phyloP scores from a whole-genome alignment of 108 stramenopile species.

The Stephanodiscus minutulus region DNA sequence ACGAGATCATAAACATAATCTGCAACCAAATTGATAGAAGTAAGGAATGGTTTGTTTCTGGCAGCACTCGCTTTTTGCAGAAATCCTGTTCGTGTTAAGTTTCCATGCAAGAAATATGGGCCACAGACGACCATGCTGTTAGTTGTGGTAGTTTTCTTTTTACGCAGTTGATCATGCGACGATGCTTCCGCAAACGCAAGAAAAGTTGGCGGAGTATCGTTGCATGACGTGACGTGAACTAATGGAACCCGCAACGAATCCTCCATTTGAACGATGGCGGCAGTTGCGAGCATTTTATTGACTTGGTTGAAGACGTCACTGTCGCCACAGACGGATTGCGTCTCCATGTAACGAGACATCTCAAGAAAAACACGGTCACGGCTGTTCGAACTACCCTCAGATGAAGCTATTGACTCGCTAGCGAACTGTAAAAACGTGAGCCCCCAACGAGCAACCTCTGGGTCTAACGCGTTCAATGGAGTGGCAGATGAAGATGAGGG shows the following conservation, averaged over 20 bases:
- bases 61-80: neutral
- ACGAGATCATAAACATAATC: slow-evolving; percentile 41
- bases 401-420: neutral
- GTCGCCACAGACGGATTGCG: slow-evolving; percentile 34
- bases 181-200: slow-evolving; percentile 37
- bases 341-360: slow-evolving; percentile 22
- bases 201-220: slow-evolving; percentile 11
- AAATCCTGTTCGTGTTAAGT: neutral
- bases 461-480: slow-evolving; percentile 28
- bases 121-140: slow-evolving; percentile 33
- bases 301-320: slow-evolving; percentile 42
- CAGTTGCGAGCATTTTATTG: slow-evolving; percentile 51
- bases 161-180: slow-evolving; percentile 5
- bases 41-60: slow-evolving; percentile 3
- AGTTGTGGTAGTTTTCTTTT: slow-evolving; percentile 8
- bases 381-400: neutral
- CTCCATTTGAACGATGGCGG: slow-evolving; percentile 42
- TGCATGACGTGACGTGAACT: neutral
- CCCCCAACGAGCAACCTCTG: slow-evolving; percentile 43
- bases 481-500: slow-evolving; percentile 17
- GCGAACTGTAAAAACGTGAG: slow-evolving; percentile 40
- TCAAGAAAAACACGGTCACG: slow-evolving; percentile 1
- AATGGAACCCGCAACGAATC: slow-evolving; percentile 23
- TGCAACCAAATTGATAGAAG: slow-evolving; percentile 24
- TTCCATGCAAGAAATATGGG: slow-evolving; percentile 37